Base-by-base conservation (phyloP, 2,329 filamentous ascomycete species). In the Exophiala bonariae region DNA sequence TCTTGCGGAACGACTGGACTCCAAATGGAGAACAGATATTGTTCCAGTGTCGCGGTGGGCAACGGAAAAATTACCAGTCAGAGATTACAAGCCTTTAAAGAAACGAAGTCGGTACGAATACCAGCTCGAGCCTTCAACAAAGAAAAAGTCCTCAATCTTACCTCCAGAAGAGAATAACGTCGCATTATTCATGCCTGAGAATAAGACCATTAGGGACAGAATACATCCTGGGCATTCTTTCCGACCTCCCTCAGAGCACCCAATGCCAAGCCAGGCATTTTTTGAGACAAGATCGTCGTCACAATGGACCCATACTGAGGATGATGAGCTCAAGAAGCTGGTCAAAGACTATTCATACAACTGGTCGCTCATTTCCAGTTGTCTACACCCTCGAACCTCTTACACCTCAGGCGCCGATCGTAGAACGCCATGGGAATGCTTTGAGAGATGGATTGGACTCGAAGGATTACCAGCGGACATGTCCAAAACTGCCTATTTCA, bases 391-490 rank as follows among this genome's bases (percentile, higher is more conserved):
- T 13, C 82, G 82, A 42, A 95, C 89, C 0, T 66, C 83, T 11
- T 95, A 89, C 62, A 79, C 83, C n/a, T 92, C 91, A 16, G 89
- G 89, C 2, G 83, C 89, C 9, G 92, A 97, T 64, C 81, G 93
- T 52, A 82, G 93, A 38, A 97, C 92, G 2, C 90, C 92, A 0
- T 99, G 93, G 93, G 93, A 99, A 70, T 99, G 93, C 64, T 99
- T 99, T 60, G 93, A 99, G 68, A 82, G 93, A 34, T 99, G 92
- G 92, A 87, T 96, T 44, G 85, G 87, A 58, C 74, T 97, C 10
- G 93, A 97, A 69, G 90, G 91, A 1, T 75, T 96, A 30, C 92
- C 93, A 3, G 82, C 86, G 9, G 93, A 99, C 56, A 95, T 97
- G 86, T 85, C 87, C 14, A 96, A 96, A 71, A 96, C 89, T 1